These are phyloP conservation scores for Colletotrichum sp. DNA, from an alignment of 2,329 filamentous ascomycete genomes.

Conservation along the genomic window DNA sequence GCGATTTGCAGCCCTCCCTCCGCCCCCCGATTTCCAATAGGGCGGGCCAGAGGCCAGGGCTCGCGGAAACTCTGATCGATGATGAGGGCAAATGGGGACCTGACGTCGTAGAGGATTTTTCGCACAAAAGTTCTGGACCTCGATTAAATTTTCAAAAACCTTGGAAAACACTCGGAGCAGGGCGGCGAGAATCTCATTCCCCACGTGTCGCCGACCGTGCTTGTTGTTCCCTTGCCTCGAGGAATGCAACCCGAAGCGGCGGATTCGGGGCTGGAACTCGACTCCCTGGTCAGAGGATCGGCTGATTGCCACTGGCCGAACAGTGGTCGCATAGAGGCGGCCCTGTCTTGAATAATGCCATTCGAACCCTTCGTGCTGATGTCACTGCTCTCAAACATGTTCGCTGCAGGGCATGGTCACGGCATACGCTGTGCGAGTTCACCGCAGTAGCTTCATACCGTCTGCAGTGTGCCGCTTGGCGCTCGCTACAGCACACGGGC, in stretches of 20 bases:
- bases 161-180: background rate
- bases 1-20: background rate
- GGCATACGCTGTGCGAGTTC: background rate
- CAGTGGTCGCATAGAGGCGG: background rate
- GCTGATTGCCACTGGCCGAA: background rate
- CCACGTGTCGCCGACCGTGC: conserved; percentile 4
- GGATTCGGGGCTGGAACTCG: conserved; percentile 2
- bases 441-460: background rate
- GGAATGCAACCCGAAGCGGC: conserved; percentile 3
- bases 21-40: background rate
- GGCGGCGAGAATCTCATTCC: background rate
- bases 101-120: background rate
- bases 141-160: background rate
- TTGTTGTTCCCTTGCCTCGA: background rate
- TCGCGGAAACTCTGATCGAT: background rate
- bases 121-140: background rate
- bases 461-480: background rate
- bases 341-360: background rate
- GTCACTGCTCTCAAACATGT: background rate
- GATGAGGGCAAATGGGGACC: background rate
- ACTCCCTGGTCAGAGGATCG: conserved; percentile 1
- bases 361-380: background rate
- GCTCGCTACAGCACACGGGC: background rate
- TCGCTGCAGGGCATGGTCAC: background rate
- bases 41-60: background rate